A percentile compares a stretch with the other conserved stretches of the same genome.
Conservation (phyloP, 2,329 filamentous ascomycete species). For the Trichophaea hybrida region DNA sequence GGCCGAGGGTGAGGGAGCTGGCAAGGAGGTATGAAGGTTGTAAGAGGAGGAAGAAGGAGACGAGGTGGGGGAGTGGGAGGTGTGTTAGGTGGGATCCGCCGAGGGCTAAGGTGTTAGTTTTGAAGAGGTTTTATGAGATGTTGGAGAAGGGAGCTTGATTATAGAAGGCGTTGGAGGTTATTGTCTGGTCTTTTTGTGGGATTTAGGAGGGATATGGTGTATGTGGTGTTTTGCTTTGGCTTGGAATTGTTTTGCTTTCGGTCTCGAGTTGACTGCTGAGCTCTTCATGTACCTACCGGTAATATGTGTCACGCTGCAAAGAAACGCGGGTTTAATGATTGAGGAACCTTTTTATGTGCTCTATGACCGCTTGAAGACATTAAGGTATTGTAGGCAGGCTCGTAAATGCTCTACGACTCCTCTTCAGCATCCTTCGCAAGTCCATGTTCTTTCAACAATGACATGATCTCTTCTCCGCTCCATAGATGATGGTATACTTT, state of each 20-base stretch:
- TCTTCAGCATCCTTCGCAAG: conserved; percentile 71
- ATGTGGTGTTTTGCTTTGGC: no score
- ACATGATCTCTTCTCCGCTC: conserved; percentile 91
- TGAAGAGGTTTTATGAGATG: conserved; percentile 53
- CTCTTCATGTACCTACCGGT: no score
- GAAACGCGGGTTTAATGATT: not conserved
- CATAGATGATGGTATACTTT: conserved; percentile 98
- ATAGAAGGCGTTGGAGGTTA: no score
- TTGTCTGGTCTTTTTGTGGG: no score
- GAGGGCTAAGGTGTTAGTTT: conserved; percentile 40
- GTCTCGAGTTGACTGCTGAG: no score
- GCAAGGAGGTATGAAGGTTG: conserved; percentile 32
- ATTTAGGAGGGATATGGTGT: no score
- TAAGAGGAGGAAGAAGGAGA: conserved; percentile 38
- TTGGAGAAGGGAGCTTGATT: conserved; percentile 32
- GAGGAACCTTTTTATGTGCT: not conserved
- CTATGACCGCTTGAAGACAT: conserved; percentile 1
- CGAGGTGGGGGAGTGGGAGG: conserved; percentile 32
- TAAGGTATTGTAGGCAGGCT: conserved; percentile 3
- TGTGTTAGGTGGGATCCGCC: conserved; percentile 26
- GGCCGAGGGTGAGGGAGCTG: conserved; percentile 31
- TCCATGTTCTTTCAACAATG: conserved; percentile 86
- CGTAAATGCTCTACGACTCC: conserved; percentile 32
- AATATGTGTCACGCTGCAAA: no score
- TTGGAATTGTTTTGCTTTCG: no score